Percentiles rank a stretch among this genome's conserved stretches.
phyloP scores from a whole-genome alignment of 345 rosid genomes.

The Laguncularia racemosa region DNA sequence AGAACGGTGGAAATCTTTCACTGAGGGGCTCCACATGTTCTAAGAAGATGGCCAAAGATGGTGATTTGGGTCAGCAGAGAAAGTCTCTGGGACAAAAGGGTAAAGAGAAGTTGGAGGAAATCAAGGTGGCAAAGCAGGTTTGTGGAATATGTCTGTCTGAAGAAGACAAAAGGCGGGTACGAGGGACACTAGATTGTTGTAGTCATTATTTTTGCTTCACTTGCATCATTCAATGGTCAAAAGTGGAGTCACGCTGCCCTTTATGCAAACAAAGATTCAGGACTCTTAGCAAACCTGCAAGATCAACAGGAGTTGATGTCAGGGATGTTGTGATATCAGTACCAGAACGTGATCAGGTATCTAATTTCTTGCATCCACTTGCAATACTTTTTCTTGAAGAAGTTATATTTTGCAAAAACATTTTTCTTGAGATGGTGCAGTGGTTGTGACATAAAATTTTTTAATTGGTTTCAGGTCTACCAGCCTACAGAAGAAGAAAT shows the following conservation, averaged over 20 bases:
- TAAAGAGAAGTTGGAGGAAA: constrained; percentile 72
- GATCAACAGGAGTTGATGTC: constrained; percentile 70
- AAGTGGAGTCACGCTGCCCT: constrained; percentile 97
- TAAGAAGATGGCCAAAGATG: constrained; percentile 32
- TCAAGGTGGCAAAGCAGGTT: constrained; percentile 48
- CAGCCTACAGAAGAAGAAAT: constrained; percentile 98
- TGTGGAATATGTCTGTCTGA: constrained; percentile 95
- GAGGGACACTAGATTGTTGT: constrained; percentile 82
- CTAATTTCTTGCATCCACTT: constrained; percentile 5
- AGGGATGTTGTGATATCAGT: constrained; percentile 63
- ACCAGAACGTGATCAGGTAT: constrained; percentile 94
- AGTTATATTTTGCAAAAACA: not conserved
- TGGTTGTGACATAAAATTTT: not conserved
- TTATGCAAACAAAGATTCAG: constrained; percentile 87
- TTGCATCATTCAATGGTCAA: constrained; percentile 97
- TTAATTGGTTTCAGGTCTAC: constrained; percentile 57
- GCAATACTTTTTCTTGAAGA: not conserved
- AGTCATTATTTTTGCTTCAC: constrained; percentile 92
- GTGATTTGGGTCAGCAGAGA: constrained; percentile 30
- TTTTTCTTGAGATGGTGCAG: constrained; percentile 6
- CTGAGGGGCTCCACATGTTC: constrained; percentile 47
- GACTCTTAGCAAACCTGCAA: constrained; percentile 77
- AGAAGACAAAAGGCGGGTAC: constrained; percentile 80
- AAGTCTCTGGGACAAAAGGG: constrained; percentile 46
- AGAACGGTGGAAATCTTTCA: constrained; percentile 32